phyloP scores from a whole-genome alignment of 1,284 basidiomycete genomes.

The Leccinum cinnamomeum region DNA sequence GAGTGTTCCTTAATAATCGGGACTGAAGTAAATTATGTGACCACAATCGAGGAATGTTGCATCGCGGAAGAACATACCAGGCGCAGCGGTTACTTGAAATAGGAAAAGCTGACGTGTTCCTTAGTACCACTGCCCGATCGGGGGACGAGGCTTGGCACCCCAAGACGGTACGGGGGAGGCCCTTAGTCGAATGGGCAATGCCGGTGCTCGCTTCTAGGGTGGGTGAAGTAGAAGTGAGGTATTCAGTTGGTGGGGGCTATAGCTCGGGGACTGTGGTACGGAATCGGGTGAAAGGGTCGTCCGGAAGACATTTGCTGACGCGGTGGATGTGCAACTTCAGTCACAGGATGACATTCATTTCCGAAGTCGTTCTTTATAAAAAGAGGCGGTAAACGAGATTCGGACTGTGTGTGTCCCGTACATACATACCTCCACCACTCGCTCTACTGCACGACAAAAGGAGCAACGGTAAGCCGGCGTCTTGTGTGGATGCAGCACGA shows the following conservation, averaged over 20 bases:
- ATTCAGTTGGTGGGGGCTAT: slow-evolving; percentile 30
- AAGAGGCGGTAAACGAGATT: slow-evolving; percentile 23
- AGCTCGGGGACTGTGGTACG: slow-evolving; percentile 31
- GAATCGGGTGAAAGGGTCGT: slow-evolving; percentile 34
- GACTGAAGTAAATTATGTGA: slow-evolving; percentile 29
- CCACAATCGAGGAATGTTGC: slow-evolving; percentile 27
- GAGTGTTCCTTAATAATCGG: slow-evolving; percentile 34
- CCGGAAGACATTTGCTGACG: slow-evolving; percentile 28
- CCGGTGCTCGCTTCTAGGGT: slow-evolving; percentile 25
- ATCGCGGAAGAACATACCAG: slow-evolving; percentile 30
- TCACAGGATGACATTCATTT: slow-evolving; percentile 38
- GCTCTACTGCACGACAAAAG: slow-evolving; percentile 8
- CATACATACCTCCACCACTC: slow-evolving; percentile 18
- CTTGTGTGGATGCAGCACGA: slow-evolving; percentile 22
- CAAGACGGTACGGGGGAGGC: slow-evolving; percentile 18
- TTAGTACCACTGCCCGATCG: slow-evolving; percentile 19
- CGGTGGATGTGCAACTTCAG: slow-evolving; percentile 8
- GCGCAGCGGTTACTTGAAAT: slow-evolving; percentile 26
- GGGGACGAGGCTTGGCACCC: slow-evolving; percentile 26
- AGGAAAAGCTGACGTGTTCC: slow-evolving; percentile 17
- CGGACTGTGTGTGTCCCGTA: slow-evolving; percentile 15
- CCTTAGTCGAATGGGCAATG: slow-evolving; percentile 38
- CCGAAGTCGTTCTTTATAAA: slow-evolving; percentile 34
- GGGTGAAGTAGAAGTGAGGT: slow-evolving; percentile 17
- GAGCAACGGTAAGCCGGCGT: slow-evolving; percentile 22